Conservation (phyloP, 345 rosid genomes). For the Limnanthes douglasii region DNA sequence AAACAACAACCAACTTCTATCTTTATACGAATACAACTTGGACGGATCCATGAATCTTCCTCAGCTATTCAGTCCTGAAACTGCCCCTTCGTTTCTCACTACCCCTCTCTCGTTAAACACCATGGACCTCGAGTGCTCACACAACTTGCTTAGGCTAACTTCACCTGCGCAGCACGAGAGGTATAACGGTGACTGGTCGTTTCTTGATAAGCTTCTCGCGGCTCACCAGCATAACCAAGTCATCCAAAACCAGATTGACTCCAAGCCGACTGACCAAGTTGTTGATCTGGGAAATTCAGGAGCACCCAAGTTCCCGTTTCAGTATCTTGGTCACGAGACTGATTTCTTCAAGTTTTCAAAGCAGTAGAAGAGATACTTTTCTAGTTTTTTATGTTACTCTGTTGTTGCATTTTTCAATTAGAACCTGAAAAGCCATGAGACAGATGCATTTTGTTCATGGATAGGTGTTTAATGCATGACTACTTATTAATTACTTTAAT, state of each 20-base stretch:
- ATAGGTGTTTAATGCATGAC: too few relatives aligned
- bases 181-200: slow-evolving; percentile 63
- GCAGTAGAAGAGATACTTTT: slow-evolving; percentile 16
- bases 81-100: slow-evolving; percentile 13
- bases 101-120: slow-evolving; percentile 20
- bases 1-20: slow-evolving; percentile 15
- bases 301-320: slow-evolving; percentile 47
- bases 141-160: slow-evolving; percentile 53
- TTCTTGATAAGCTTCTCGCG: slow-evolving; percentile 74
- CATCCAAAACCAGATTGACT: slow-evolving; percentile 13
- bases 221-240: slow-evolving; percentile 23
- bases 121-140: slow-evolving; percentile 44
- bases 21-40: slow-evolving; percentile 15
- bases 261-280: slow-evolving; percentile 14
- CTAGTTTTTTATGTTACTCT: too few relatives aligned
- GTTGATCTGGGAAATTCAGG: slow-evolving; percentile 19
- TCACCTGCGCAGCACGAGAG: slow-evolving; percentile 23
- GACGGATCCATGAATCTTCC: slow-evolving; percentile 65
- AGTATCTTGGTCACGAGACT: slow-evolving; percentile 34
- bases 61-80: slow-evolving; percentile 66
- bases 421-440: too few relatives aligned
- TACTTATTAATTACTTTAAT: too few relatives aligned
- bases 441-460: too few relatives aligned
- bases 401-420: too few relatives aligned
- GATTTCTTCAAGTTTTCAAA: slow-evolving; percentile 42